Evolutionary conservation across 441 rosid genomes (phyloP), one percentile per base, ranked within the genome.

Genomic region (Aleurites moluccanus): DNA sequence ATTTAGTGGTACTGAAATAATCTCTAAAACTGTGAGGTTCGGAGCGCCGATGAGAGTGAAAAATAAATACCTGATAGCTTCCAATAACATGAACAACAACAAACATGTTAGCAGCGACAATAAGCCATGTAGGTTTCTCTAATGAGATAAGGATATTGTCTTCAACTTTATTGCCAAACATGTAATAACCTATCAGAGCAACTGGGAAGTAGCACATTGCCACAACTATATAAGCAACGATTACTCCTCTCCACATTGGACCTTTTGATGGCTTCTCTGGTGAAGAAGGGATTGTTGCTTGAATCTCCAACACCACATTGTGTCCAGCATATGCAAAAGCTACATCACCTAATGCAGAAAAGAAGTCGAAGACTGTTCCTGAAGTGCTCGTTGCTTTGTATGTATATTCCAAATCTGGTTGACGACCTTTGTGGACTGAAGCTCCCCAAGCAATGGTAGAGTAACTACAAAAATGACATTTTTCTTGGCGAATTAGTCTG

Each of bases 251-350:
- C 97, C 97, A 92, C 99, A 92, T 92, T 16, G 97, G 82, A 10
- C 76, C 79, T 80, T 92, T 91, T 0, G 98, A 92, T 47, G 99
- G 98, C 67, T 77, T 90, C 27, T 91, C 96, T 0, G 93, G 94
- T 1, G 93, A 85, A 0, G 99, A 94, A 67, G 94, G 97, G 21
- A 94, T 91, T 0, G 99, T 92, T 45, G 98, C 99, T 76, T 92
- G 99, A 74, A 94, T 92, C 85, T 94, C 99, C 74, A 92, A 53
- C 35, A 91, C 98, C 25, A 94, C 94, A 56, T 87, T 92, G 82
- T 94, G 97, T 13, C 98, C 97, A 0, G 99, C 99, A 64, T 87
- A 92, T 0, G 98, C 92, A 67, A 94, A 94, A 49, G 94, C 97
- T 30, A 92, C 88, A 33, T 89, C 99, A 14, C 97, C 99, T 70